Evolutionary conservation across 768 basidiomycete genomes (phyloP), one percentile per base, ranked within the genome.

Genomic region (Calocybe cyanea): DNA sequence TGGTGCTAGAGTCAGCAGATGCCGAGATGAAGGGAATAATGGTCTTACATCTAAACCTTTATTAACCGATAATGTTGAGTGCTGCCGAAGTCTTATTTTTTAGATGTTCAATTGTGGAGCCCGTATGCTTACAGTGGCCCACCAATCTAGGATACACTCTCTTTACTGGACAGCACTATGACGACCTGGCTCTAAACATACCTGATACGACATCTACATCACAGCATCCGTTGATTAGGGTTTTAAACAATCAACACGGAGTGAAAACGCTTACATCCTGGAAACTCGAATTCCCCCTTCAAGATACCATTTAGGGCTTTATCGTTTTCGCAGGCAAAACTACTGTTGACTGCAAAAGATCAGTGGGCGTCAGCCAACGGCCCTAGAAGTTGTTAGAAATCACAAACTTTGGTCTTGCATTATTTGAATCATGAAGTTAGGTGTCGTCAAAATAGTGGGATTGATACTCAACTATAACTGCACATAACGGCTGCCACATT

Each of bases 401-500:
- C 25, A 32, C 59, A 14, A 24, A 70, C 67, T 66, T 60, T 65
- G 66, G 56, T 69, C 68, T 70, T 32, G 19, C 11, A 28, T n/a
- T n/a, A n/a, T n/a, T n/a, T 10, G 15, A n/a, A 25, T 30, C 11
- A 32, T 9, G 4, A 37, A 21, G 15, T 15, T 13, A 37, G 21
- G 37, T 15, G 13, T 20, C 7, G 23, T 19, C 24, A 43, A 34
- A 18, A 21, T 37, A 19, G 43, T 35, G 17, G 7, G 41, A 18
- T 18, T 17, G 46, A 37, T 24, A 38, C 46, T 30, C 18, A 38
- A 72, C 77, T 81, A 53, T 81, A 81, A 48, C 77, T 79, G 60
- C 81, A 83, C 81, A 83, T 83, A 44, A 85, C 72, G 3, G 80
- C 60, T 1, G 83, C 78, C 9, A 83, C 83, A 45, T 78, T 78